Percentiles rank a stretch among this genome's conserved stretches.
Evolutionary conservation across 257 asterid genomes (phyloP).

Genomic region (Henckelia pumila): DNA sequence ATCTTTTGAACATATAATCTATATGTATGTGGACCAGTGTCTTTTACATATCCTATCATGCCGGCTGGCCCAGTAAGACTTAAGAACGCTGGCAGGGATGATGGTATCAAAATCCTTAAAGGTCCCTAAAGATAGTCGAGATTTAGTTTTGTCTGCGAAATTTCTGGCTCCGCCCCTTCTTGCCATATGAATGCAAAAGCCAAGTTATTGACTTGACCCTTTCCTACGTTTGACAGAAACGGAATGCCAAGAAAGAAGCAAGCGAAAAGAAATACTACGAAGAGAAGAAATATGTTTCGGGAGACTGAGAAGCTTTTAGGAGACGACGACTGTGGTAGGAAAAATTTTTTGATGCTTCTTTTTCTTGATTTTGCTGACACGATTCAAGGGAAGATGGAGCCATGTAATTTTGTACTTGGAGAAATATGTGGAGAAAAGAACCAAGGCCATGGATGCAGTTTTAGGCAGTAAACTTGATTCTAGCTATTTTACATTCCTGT

Average conservation of each 20-base stretch:
- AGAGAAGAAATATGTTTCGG: slow-evolving; percentile 64
- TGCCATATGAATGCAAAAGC: neutral
- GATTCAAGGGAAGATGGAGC: slow-evolving; percentile 23
- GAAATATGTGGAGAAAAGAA: slow-evolving; percentile 24
- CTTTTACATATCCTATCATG: too few relatives aligned
- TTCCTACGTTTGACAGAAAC: slow-evolving; percentile 51
- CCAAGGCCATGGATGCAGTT: slow-evolving; percentile 22
- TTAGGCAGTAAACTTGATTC: slow-evolving; percentile 28
- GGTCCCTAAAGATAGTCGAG: neutral
- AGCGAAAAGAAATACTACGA: slow-evolving; percentile 82
- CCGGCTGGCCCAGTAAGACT: too few relatives aligned
- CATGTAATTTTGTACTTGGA: slow-evolving; percentile 33
- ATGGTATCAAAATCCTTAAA: neutral
- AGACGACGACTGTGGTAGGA: neutral
- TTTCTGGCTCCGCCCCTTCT: neutral
- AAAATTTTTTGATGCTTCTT: slow-evolving; percentile 1
- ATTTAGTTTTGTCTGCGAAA: too few relatives aligned
- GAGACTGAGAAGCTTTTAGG: slow-evolving; percentile 41
- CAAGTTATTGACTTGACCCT: neutral
- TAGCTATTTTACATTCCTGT: slow-evolving; percentile 22
- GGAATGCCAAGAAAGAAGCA: slow-evolving; percentile 84
- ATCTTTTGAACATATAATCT: neutral
- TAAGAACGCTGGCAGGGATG: too few relatives aligned
- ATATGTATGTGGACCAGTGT: too few relatives aligned
- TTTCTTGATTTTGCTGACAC: slow-evolving; percentile 19